phyloP scores from a whole-genome alignment of 768 basidiomycete species.

The Amanita thiersii region DNA sequence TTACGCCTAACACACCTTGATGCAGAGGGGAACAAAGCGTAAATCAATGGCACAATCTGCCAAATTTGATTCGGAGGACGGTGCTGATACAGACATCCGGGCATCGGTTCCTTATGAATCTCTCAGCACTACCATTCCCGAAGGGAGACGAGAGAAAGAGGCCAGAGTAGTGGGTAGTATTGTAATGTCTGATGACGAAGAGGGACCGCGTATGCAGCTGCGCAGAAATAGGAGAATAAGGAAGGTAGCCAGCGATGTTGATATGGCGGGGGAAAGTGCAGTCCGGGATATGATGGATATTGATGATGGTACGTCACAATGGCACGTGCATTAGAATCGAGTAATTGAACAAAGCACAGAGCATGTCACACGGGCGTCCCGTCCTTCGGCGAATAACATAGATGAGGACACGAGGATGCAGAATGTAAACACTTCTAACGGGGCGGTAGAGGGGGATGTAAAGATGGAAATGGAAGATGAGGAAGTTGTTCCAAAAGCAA shows the following conservation, averaged over 20 bases:
- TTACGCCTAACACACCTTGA: background rate
- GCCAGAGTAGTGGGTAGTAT: constrained; percentile 34
- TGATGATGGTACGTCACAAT: constrained; percentile 48
- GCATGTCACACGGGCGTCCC: constrained; percentile 3
- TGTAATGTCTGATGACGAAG: constrained; percentile 55
- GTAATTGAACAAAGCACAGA: background rate
- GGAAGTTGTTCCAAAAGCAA: constrained; percentile 21
- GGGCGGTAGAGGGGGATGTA: constrained; percentile 11
- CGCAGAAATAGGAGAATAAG: constrained; percentile 20
- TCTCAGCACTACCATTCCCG: too few species aligned
- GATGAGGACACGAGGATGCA: constrained; percentile 19
- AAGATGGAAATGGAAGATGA: constrained; percentile 23
- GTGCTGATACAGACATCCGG: constrained; percentile 12
- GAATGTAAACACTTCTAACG: constrained; percentile 14
- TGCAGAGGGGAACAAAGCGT: constrained; percentile 32
- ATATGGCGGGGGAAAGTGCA: constrained; percentile 37
- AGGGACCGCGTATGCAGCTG: constrained; percentile 17
- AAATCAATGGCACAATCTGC: constrained; percentile 27
- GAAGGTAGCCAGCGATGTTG: constrained; percentile 19
- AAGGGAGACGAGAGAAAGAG: too few species aligned
- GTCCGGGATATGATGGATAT: constrained; percentile 66
- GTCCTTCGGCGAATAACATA: constrained; percentile 10
- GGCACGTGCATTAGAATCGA: background rate
- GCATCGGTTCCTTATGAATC: too few species aligned
- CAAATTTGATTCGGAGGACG: constrained; percentile 20